Evolutionary conservation across 345 rosid genomes (phyloP).

Genomic region (Erodium maritimum): DNA sequence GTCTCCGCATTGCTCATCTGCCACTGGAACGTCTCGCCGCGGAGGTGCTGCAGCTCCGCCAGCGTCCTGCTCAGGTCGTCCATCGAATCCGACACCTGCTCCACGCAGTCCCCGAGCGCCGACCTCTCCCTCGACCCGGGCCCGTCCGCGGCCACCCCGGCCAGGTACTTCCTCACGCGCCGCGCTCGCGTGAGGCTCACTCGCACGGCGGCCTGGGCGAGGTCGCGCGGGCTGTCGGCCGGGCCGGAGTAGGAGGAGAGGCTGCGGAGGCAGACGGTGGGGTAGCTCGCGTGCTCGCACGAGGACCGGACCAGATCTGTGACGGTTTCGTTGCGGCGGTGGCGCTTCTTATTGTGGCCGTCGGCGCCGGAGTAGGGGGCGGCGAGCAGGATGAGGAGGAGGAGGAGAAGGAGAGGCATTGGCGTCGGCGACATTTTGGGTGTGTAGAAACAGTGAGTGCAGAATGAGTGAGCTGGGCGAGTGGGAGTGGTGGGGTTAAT

Average conservation of each 20-base stretch:
- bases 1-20: conserved; percentile 74
- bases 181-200: conserved; percentile 45
- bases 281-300: conserved; percentile 67
- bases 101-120: conserved; percentile 62
- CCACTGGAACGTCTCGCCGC: conserved; percentile 39
- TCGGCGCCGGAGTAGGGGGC: conserved; percentile 12
- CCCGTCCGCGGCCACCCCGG: conserved; percentile 11
- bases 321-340: conserved; percentile 4
- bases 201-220: conserved; percentile 65
- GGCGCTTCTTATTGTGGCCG: no score
- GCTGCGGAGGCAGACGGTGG: conserved; percentile 50
- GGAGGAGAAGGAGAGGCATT: conserved; percentile 5
- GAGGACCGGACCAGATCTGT: conserved; percentile 47
- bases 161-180: conserved; percentile 23
- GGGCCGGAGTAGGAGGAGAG: conserved; percentile 62
- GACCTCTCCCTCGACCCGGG: conserved; percentile 23
- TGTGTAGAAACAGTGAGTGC: background rate
- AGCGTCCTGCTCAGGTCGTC: conserved; percentile 52
- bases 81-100: conserved; percentile 55
- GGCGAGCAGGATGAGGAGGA: conserved; percentile 12
- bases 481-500: background rate
- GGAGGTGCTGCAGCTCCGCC: conserved; percentile 44
- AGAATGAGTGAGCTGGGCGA: background rate
- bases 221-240: conserved; percentile 41
- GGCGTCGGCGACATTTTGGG: background rate